A percentile compares a stretch with the other conserved stretches of the same genome.
phyloP scores from a whole-genome alignment of 768 basidiomycete genomes.

The Boletus huronensis region DNA sequence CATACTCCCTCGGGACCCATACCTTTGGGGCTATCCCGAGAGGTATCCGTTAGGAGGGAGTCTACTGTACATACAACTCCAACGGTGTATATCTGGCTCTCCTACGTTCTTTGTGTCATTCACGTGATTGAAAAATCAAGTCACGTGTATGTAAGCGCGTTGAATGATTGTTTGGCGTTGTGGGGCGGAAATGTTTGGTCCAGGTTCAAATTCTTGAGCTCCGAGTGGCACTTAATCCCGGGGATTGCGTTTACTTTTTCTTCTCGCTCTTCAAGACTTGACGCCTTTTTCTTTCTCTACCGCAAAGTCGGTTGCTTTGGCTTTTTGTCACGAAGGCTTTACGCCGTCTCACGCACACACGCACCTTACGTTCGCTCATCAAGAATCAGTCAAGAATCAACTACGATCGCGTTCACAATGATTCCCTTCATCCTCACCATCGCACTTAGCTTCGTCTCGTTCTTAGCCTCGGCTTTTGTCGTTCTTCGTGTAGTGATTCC shows the following conservation, averaged over 20 bases:
- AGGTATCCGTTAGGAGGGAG: no score
- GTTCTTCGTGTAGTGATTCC: constrained; percentile 74
- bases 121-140: constrained; percentile 15
- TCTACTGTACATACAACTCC: no score
- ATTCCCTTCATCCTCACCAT: constrained; percentile 66
- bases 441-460: constrained; percentile 66
- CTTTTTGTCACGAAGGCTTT: constrained; percentile 36
- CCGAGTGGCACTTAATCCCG: constrained; percentile 2
- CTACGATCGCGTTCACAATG: constrained; percentile 40
- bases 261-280: constrained; percentile 18
- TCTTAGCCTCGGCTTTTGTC: constrained; percentile 69
- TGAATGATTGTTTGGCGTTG: constrained; percentile 23
- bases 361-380: constrained; percentile 24
- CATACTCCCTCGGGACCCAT: no score
- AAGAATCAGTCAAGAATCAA: constrained; percentile 8
- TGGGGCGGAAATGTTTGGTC: constrained; percentile 21
- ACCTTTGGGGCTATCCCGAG: no score
- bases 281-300: constrained; percentile 11
- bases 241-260: neutral
- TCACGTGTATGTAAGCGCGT: constrained; percentile 19
- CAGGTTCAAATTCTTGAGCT: constrained; percentile 10
- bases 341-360: constrained; percentile 33
- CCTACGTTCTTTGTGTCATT: no score
- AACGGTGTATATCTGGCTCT: no score
- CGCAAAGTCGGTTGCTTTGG: constrained; percentile 32